Base-by-base conservation (phyloP, 2,329 filamentous ascomycete species). In the Alternaria panax region DNA sequence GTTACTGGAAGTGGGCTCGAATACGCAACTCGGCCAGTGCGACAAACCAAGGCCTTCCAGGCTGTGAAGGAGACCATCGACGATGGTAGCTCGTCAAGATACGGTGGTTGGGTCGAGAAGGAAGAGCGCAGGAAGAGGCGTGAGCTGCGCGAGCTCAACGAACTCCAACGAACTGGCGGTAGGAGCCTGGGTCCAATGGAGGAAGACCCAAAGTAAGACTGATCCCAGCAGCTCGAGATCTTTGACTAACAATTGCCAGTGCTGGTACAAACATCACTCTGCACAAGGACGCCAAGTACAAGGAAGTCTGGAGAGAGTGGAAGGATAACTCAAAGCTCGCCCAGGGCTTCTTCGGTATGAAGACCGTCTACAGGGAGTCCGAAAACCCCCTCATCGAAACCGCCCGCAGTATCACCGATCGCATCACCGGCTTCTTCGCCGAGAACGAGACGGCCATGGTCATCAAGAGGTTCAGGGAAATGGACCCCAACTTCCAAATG, bases 361-460 rank as follows among this genome's bases (percentile, higher is more conserved):
- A 94, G 80, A 88, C 87, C 57, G 89, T 89, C 57, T 98, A 98
- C 81, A 90, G 96, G 68, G 95, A 99, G 81, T 98, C 95, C 11
- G 95, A 99, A 76, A 99, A 99, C 78, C 94, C 95, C 7, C 85
- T 99, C 42, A 92, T 99, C 65, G 91, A 89, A 46, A 98, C 94
- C 0, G 95, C 93, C 1, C 90, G 95, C 75, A 93, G 92, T 78
- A 97, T 99, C 69, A 94, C 93, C 30, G 95, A 99, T 78, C 88
- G 91, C 58, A 88, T 99, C 38, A 92, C 91, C 46, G 93, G 95
- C 27, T 99, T 97, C 82, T 99, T 99, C 68, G 95, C 95, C 63
- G 95, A 99, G 80, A 99, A 98, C 78, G 95, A 99, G 82, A 97
- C 93, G 0, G 95, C 95, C 28, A 90, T 90, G 86, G 95, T 99